Evolutionary conservation across 1,284 basidiomycete species (phyloP), one percentile per base, ranked within the genome.

Genomic region (Singerocomus inundabilis): DNA sequence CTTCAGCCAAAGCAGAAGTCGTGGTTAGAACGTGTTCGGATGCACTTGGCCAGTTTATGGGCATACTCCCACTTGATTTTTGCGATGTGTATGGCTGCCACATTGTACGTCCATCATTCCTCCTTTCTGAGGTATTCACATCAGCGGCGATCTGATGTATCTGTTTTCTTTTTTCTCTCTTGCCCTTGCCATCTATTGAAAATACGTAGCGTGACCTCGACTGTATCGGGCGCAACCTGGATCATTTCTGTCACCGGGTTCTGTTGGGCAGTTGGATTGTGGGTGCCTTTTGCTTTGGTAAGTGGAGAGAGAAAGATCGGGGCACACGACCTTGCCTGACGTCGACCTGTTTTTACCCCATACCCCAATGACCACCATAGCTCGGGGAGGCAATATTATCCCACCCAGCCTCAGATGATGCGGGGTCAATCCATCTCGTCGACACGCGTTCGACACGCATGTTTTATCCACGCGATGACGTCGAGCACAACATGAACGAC

Each of bases 201-300:
- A 52, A 48, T 44, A 16, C n/a, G n/a, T 50, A 91, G 88, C 50
- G 77, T 89, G 57, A 82, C 81, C 2, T 73, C 76, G 15, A 79
- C 75, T n/a, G 82, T 88, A 2, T 59, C 63, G 18, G 81, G 83
- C 0, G 82, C 86, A 18, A 87, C 83, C 0, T 56, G 81, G 24
- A 74, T 92, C 40, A 77, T 91, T 33, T 78, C 82, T 9, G 54
- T 85, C 12, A 79, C 81, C 5, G 90, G 90, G 0, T 82, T 91
- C 56, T 82, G 86, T 10, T 91, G 85, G 85, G 87, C 88, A 2
- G 77, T 92, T 47, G 81, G 84, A 0, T 82, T 84, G 66, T 92
- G 90, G 91, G 88, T 80, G 9, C 88, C 88, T 4, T 90, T 88
- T 65, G 80, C 87, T 1, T 66, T 91, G 62, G 87, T 88, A 57